These are phyloP conservation scores for Heterococcus sp. DNA, from an alignment of 108 stramenopile species.

Conservation along the genomic window DNA sequence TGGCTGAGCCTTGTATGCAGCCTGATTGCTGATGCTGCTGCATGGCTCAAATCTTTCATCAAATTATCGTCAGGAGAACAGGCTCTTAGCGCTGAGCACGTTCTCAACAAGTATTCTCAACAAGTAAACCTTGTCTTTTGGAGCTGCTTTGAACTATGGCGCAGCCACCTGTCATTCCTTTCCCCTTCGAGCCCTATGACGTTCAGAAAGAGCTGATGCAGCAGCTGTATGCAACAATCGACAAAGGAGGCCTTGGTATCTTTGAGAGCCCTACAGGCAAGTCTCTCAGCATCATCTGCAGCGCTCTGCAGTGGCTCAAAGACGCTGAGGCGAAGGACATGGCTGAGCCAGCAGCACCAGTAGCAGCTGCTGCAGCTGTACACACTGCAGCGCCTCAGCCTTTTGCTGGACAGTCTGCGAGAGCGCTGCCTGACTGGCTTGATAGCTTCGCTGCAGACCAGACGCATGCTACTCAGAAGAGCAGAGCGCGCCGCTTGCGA, in stretches of 20 bases:
- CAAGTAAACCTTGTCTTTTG: no score
- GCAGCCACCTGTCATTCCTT: constrained; percentile 43
- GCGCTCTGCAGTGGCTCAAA: constrained; percentile 57
- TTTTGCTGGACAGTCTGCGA: not conserved
- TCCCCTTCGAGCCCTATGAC: constrained; percentile 54
- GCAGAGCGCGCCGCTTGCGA: not conserved
- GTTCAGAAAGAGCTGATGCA: constrained; percentile 53
- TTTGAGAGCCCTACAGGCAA: constrained; percentile 63
- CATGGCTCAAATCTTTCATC: no score
- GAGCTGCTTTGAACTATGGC: no score
- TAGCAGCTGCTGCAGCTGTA: not conserved
- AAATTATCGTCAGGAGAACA: no score
- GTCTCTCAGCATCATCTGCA: constrained; percentile 58
- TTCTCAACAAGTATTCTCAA: no score
- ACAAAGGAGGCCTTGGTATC: constrained; percentile 46
- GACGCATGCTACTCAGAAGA: not conserved
- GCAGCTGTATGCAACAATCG: constrained; percentile 45
- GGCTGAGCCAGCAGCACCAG: constrained; percentile 1
- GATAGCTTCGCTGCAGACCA: not conserved
- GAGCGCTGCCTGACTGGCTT: constrained; percentile 6
- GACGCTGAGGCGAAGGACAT: constrained; percentile 37
- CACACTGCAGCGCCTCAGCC: not conserved
- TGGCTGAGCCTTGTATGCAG: no score
- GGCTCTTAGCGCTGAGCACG: not conserved
- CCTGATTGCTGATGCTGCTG: no score